Percentiles rank a stretch among this genome's conserved stretches.
Evolutionary conservation across 768 basidiomycete genomes (phyloP).

Genomic region (Russula dissimulans): DNA sequence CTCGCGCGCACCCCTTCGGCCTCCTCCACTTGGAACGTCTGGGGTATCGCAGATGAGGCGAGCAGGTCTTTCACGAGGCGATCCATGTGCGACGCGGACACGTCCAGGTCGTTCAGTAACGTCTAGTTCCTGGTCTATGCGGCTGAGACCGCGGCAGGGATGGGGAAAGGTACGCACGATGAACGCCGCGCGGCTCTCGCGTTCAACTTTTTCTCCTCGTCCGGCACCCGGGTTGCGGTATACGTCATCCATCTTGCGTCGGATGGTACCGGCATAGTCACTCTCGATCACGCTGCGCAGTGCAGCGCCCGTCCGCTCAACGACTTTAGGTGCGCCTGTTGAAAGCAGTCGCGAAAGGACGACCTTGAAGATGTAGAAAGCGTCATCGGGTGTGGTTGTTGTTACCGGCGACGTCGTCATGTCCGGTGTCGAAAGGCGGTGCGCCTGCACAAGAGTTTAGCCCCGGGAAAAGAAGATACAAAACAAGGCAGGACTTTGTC

Average conservation of each 20-base stretch:
- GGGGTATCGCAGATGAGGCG: slow-evolving; percentile 44
- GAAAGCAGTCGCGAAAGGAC: slow-evolving; percentile 71
- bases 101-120: slow-evolving; percentile 87
- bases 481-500: slow-evolving; percentile 56
- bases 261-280: slow-evolving; percentile 74
- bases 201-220: slow-evolving; percentile 68
- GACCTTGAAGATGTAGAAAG: slow-evolving; percentile 89
- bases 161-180: slow-evolving; percentile 50
- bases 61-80: slow-evolving; percentile 62
- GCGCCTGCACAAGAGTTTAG: slow-evolving; percentile 50
- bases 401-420: slow-evolving; percentile 48
- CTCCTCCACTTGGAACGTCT: slow-evolving; percentile 59
- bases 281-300: slow-evolving; percentile 70
- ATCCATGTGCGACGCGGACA: slow-evolving; percentile 84
- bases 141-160: not conserved
- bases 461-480: not conserved
- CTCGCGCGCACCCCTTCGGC: slow-evolving; percentile 39
- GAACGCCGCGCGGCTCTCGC: slow-evolving; percentile 70
- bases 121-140: slow-evolving; percentile 40
- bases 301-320: slow-evolving; percentile 50
- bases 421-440: slow-evolving; percentile 73
- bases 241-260: slow-evolving; percentile 81
- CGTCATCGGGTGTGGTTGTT: slow-evolving; percentile 84
- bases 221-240: slow-evolving; percentile 47
- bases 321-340: slow-evolving; percentile 54